phyloP scores from a whole-genome alignment of 768 basidiomycete genomes.

The Mycena sanguinolenta region DNA sequence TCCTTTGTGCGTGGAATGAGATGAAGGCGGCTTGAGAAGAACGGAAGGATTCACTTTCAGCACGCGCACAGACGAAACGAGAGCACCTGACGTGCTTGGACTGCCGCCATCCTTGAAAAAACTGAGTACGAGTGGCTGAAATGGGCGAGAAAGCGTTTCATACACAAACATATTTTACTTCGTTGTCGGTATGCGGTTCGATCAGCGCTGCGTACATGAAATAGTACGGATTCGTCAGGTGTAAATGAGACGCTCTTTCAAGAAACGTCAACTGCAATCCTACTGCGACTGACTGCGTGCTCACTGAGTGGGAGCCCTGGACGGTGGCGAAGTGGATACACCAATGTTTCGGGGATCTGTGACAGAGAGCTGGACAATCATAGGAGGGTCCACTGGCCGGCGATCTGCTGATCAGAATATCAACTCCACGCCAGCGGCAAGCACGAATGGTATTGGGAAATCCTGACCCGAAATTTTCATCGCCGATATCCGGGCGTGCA shows the following conservation, averaged over 20 bases:
- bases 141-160: background rate
- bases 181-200: conserved; percentile 21
- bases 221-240: conserved; percentile 36
- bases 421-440: conserved; percentile 4
- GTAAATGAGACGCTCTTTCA: conserved; percentile 10
- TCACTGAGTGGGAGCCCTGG: conserved; percentile 16
- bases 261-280: background rate
- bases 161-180: conserved; percentile 32
- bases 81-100: conserved; percentile 34
- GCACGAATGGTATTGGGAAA: background rate
- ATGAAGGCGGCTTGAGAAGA: background rate
- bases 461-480: conserved; percentile 39
- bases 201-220: conserved; percentile 37
- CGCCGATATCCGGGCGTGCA: conserved; percentile 38
- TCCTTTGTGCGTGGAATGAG: conserved; percentile 1
- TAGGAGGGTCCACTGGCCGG: conserved; percentile 38
- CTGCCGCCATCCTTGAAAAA: conserved; percentile 29
- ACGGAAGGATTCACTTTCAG: conserved; percentile 9
- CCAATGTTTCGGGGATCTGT: conserved; percentile 29
- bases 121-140: background rate
- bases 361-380: conserved; percentile 33
- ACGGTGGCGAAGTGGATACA: conserved; percentile 9
- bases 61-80: conserved; percentile 36
- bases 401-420: conserved; percentile 36
- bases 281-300: background rate